Base-by-base conservation (phyloP, 2,329 filamentous ascomycete species). In the Chaetothyriales sp. region DNA sequence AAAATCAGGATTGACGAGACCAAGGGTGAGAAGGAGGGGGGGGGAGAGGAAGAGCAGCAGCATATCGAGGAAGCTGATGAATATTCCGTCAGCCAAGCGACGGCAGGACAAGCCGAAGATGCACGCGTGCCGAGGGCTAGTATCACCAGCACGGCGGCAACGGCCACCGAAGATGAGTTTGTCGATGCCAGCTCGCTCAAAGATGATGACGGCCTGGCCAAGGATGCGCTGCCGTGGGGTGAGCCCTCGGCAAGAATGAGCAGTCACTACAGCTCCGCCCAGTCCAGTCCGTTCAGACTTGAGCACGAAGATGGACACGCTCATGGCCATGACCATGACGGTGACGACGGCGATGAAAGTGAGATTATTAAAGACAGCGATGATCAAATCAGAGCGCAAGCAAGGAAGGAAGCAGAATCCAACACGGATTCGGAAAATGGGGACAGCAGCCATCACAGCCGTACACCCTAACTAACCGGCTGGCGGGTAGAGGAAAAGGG, bases 1-100 rank as follows among this genome's bases (percentile, higher is more conserved):
- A 78, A 81, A 52, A 72, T 82, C 47, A 77, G 82, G 51, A 85
- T 71, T 33, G 53, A 43, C n/a, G 51, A 43, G 29, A 40, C 10
- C 33, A 25, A 47, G 18, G 50, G 49, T 0, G 50, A 52, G 18
- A 51, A 48, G 1, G 50, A 52, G n/a, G 46, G 48, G 37, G 44
- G 10, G 2, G 51, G 40, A 46, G 49, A 54, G 22, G 43, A 29
- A 33, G 43, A 25, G 43, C 19, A 29, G 25, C 33, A 25, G 43
- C 19, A 45, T 3, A 33, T 43, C 5, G 28, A 48, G 20, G 47
- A 44, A 10, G 56, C 51, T 29, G 48, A 54, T n/a, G 48, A 44
- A 10, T 52, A 49, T 13, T 47, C 48, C 15, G 43, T 53, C 5
- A 18, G 25, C 29, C 15, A 47, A 22, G 46, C 20, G 28, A 37